Percentiles rank a stretch among this genome's conserved stretches.
phyloP scores from a whole-genome alignment of 257 asterid species.

The Gentiana macrophylla region DNA sequence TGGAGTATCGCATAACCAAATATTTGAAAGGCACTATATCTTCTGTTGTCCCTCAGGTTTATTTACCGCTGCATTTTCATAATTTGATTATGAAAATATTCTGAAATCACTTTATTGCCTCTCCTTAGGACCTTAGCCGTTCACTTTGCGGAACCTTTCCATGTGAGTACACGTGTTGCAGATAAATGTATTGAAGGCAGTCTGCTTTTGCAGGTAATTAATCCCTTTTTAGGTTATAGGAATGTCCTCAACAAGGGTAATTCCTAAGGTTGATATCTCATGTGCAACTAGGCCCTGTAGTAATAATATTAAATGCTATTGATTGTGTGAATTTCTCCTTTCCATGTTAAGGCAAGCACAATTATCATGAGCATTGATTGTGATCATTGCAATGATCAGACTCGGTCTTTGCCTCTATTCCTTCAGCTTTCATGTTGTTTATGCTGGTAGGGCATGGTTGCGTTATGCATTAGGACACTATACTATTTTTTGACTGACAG shows the following conservation, averaged over 20 bases:
- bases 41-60: slow-evolving; percentile 12
- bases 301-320: too few relatives aligned
- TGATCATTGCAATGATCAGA: too few relatives aligned
- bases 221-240: neutral
- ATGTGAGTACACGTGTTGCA: slow-evolving; percentile 68
- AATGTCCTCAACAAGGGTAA: too few relatives aligned
- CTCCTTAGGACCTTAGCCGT: slow-evolving; percentile 80
- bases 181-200: slow-evolving; percentile 94
- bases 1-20: slow-evolving; percentile 87
- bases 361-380: too few relatives aligned
- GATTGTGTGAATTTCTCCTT: too few relatives aligned
- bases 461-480: too few relatives aligned
- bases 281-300: too few relatives aligned
- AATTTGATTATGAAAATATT: slow-evolving; percentile 14
- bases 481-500: neutral
- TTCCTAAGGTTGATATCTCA: too few relatives aligned
- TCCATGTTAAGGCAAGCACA: too few relatives aligned
- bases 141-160: slow-evolving; percentile 94
- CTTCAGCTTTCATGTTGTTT: too few relatives aligned
- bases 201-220: slow-evolving; percentile 84
- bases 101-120: slow-evolving; percentile 18
- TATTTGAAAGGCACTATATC: slow-evolving; percentile 64
- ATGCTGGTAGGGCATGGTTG: too few relatives aligned
- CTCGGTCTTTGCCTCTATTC: too few relatives aligned
- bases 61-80: slow-evolving; percentile 7